A percentile compares a stretch with the other conserved stretches of the same genome.
These are phyloP conservation scores for Monosporascus sp. DNA, from an alignment of 2,329 filamentous ascomycete species.

Conservation along the genomic window DNA sequence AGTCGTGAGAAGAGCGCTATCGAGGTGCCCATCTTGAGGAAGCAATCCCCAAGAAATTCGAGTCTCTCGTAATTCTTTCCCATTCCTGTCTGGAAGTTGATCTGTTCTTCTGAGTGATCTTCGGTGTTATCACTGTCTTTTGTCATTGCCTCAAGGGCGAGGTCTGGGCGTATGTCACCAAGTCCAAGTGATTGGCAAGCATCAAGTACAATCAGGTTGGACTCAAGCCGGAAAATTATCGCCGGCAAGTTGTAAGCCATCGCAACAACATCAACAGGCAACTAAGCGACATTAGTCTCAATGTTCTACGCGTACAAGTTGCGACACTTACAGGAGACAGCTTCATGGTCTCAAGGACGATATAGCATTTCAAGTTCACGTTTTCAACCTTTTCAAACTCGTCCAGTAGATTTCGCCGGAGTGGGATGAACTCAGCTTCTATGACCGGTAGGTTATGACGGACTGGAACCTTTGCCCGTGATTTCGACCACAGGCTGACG, in stretches of 20 bases:
- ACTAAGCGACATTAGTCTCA: slow-evolving; percentile 36
- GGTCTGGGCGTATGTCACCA: slow-evolving; percentile 52
- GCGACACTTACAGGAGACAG: slow-evolving; percentile 64
- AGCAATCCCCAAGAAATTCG: slow-evolving; percentile 89
- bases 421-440: slow-evolving; percentile 65
- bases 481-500: slow-evolving; percentile 66
- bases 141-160: slow-evolving; percentile 85
- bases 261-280: slow-evolving; percentile 64
- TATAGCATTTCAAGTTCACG: slow-evolving; percentile 49
- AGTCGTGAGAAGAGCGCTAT: slow-evolving; percentile 77
- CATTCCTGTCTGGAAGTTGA: slow-evolving; percentile 80
- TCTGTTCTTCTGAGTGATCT: slow-evolving; percentile 61
- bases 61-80: slow-evolving; percentile 91
- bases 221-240: slow-evolving; percentile 79
- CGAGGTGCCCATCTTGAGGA: slow-evolving; percentile 92
- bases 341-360: slow-evolving; percentile 72
- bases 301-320: background rate
- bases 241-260: slow-evolving; percentile 76
- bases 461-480: slow-evolving; percentile 48
- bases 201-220: slow-evolving; percentile 74
- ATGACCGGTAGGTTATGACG: slow-evolving; percentile 75
- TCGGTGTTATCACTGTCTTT: slow-evolving; percentile 86
- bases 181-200: slow-evolving; percentile 64
- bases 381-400: slow-evolving; percentile 52
- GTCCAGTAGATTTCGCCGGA: slow-evolving; percentile 81